phyloP scores from a whole-genome alignment of 345 rosid genomes.

The Euclidium syriacum region DNA sequence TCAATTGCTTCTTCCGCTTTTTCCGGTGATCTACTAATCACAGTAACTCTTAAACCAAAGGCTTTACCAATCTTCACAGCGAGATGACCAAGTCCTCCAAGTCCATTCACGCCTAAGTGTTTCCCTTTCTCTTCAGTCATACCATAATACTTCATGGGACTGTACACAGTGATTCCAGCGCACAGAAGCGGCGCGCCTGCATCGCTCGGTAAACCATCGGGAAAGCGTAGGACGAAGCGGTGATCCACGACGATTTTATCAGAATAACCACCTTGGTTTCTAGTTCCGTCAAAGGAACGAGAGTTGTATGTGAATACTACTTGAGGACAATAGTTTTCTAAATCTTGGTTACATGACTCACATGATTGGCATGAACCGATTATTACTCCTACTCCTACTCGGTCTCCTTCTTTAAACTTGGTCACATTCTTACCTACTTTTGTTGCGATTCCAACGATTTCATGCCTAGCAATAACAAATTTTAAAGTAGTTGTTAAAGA shows the following conservation, averaged over 20 bases:
- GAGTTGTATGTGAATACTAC: slow-evolving; percentile 19
- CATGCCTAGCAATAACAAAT: slow-evolving; percentile 31
- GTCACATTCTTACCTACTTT: slow-evolving; percentile 40
- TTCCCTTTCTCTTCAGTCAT: slow-evolving; percentile 67
- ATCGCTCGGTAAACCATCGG: slow-evolving; percentile 37
- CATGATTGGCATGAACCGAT: slow-evolving; percentile 37
- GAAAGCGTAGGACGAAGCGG: slow-evolving; percentile 38
- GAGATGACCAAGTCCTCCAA: slow-evolving; percentile 90
- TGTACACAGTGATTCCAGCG: slow-evolving; percentile 56
- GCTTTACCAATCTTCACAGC: slow-evolving; percentile 86
- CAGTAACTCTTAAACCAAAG: slow-evolving; percentile 80
- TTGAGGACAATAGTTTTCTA: slow-evolving; percentile 43
- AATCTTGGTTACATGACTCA: slow-evolving; percentile 29
- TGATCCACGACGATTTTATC: slow-evolving; percentile 40
- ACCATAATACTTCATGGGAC: slow-evolving; percentile 50
- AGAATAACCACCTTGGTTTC: slow-evolving; percentile 45
- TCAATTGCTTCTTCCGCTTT: slow-evolving; percentile 29
- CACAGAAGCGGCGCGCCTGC: slow-evolving; percentile 51
- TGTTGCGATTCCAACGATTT: slow-evolving; percentile 41
- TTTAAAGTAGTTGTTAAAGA: background rate
- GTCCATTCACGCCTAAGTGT: slow-evolving; percentile 80
- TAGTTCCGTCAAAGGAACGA: slow-evolving; percentile 34
- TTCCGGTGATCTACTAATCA: slow-evolving; percentile 57
- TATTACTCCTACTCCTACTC: slow-evolving; percentile 41
- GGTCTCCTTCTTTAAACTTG: slow-evolving; percentile 41